Percentiles rank a stretch among this genome's conserved stretches.
These are phyloP conservation scores for Triticum timopheevii DNA, from an alignment of 176 grass and related monocot genomes.

Conservation along the genomic window DNA sequence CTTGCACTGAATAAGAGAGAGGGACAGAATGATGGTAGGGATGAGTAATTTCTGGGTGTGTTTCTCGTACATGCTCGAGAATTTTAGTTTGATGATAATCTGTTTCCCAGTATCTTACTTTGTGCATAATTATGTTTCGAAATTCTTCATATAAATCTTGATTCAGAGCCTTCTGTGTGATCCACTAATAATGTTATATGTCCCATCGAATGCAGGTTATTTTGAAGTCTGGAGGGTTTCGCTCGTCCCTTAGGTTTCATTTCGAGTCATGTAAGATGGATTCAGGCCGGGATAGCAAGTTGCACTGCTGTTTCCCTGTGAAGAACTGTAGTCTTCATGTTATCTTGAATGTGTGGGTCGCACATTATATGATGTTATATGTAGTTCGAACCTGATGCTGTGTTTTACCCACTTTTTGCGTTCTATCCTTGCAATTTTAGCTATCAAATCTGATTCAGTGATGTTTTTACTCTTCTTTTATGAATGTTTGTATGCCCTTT, in stretches of 20 bases:
- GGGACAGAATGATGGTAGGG: neutral
- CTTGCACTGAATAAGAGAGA: neutral
- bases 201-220: conserved; percentile 17
- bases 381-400: neutral
- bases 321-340: conserved; percentile 27
- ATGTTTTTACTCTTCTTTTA: neutral
- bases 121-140: neutral
- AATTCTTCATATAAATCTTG: neutral
- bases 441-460: neutral
- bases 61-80: neutral
- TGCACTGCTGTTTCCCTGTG: neutral
- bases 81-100: neutral
- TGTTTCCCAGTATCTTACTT: neutral
- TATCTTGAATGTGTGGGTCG: neutral
- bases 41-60: neutral
- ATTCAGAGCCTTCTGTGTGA: neutral
- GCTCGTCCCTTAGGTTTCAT: conserved; percentile 16
- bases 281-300: neutral
- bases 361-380: conserved; percentile 15
- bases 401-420: neutral
- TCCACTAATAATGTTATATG: neutral
- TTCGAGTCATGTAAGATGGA: conserved; percentile 15
- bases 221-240: neutral
- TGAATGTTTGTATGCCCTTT: neutral
- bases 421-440: neutral